Evolutionary conservation across 2,329 filamentous ascomycete species (phyloP), one percentile per base, ranked within the genome.

Genomic region (Truncatella angustata): DNA sequence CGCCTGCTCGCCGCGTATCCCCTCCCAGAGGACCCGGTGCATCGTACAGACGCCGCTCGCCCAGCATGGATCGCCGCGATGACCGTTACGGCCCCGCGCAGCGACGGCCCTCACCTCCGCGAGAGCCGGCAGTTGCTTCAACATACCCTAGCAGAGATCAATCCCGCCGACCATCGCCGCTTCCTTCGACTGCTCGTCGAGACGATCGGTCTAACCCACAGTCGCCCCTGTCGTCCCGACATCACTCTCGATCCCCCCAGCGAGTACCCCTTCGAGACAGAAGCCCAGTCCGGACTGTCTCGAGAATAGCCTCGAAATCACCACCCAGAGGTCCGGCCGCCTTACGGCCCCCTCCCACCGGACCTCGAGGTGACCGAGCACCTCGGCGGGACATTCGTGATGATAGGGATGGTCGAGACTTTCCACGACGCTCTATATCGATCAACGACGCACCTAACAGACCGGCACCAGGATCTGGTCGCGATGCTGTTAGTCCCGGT

Each of bases 241-340:
- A 65, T 18, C 44, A 61, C 7, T 68, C 66, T 37, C 50, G 63
- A 60, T 66, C 65, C 9, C 64, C 66, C 12, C 57, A 62, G 24
- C 58, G 60, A 12, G 54, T 55, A 6, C 56, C 61, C 7, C 39
- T 50, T 23, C 58, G 62, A 54, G 64, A 66, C 7, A 60, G 53
- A 53, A 65, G 60, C 14, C 65, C 65, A 6, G 28, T 11, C 4
- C 52, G 48, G 23, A 39, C 37, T 23, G 34, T 52, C 20, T 55
- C 60, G 24, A 63, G 63, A 9, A 56, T 60, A 4, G 56, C 62
- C 26, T 56, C 63, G 12, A 70, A 70, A 56, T 81, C 80, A 16
- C 80, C 80, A 11, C 80, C 80, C 3, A 75, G 78, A 48, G 80
- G 79, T 0, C 80, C 80, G 24, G 78, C 80, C 11, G 79, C 78